Evolutionary conservation across 441 rosid species (phyloP), one percentile per base, ranked within the genome.

Genomic region (Pelargonium cotyledonis): DNA sequence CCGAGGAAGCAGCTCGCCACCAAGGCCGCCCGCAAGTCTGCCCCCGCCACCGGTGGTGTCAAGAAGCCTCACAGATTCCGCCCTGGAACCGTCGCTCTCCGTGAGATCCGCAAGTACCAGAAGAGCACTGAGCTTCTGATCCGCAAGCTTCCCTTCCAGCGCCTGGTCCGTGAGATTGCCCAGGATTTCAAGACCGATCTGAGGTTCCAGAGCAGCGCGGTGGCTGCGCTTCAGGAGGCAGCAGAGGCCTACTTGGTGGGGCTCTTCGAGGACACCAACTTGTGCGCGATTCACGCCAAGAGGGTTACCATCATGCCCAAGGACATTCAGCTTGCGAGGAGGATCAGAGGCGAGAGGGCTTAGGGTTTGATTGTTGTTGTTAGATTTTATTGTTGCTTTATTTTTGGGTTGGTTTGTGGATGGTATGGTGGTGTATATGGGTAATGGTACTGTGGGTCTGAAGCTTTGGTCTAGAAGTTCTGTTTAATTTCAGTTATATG

Each of bases 1-100:
- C 63, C 63, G 29, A 18, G 63, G 63, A 58, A 58, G 63, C 63
- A 58, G 63, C 63, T 58, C 11, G 63, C 63, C 63, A 58, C 63
- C 29, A 58, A 58, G 29, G 63, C 63, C 31, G 63, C 63, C 8
- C 63, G 63, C 11, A 58, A 58, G 63, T 58, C 63, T 4, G 63
- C 63, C 12, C 63, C 63, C 4, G 63, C 63, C 11, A 58, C 63
- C 63, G 63, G 63, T 14, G 63, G 63, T 10, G 63, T 58, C 23
- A 58, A 58, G 31, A 58, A 58, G 63, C 63, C 63, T 9, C 63
- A 58, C 63, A 58, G 63, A 19, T 58, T 58, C 31, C 63, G 63
- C 18, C 63, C 63, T 10, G 63, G 63, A 58, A 58, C 63, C 31
- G 63, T 58, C 4, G 63, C 63, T n/a, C 61, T 55, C 9, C 18